A percentile compares a stretch with the other conserved stretches of the same genome.
Conservation (phyloP, 306 rosid species). For the Corylus avellana region DNA sequence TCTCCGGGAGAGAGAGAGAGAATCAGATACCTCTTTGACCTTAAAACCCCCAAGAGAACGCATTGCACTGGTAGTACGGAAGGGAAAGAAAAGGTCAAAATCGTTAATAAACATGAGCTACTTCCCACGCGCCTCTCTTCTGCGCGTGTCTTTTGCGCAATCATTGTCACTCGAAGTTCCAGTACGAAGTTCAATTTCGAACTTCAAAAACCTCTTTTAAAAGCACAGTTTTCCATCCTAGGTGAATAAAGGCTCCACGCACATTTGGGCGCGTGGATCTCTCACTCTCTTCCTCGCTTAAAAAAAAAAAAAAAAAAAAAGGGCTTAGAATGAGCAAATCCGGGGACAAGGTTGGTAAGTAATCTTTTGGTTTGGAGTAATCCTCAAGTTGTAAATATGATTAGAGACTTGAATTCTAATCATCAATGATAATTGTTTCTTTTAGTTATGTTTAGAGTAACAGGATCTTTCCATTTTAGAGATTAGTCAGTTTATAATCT, state of each 20-base stretch:
- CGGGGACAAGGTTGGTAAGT: neutral
- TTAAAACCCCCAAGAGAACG: neutral
- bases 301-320: no score
- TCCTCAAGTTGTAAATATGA: neutral
- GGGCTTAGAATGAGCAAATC: neutral
- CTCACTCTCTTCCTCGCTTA: neutral
- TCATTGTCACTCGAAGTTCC: constrained; percentile 4
- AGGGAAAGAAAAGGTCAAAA: neutral
- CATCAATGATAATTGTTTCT: constrained; percentile 5
- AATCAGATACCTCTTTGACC: constrained; percentile 12
- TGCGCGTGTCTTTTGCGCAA: constrained; percentile 3
- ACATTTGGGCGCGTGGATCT: neutral
- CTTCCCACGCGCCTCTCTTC: constrained; percentile 3
- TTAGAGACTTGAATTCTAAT: constrained; percentile 9
- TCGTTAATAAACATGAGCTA: neutral
- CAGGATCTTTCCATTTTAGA: no score
- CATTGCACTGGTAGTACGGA: neutral
- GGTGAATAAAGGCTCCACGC: constrained; percentile 18
- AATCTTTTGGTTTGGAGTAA: neutral
- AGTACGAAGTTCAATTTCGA: constrained; percentile 8
- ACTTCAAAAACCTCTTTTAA: constrained; percentile 2
- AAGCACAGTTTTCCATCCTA: constrained; percentile 6
- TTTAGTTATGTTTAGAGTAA: neutral
- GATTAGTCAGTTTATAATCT: no score
- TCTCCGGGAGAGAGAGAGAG: neutral